phyloP scores from a whole-genome alignment of 2,329 filamentous ascomycete genomes.

The Hymenoscyphus albidus region DNA sequence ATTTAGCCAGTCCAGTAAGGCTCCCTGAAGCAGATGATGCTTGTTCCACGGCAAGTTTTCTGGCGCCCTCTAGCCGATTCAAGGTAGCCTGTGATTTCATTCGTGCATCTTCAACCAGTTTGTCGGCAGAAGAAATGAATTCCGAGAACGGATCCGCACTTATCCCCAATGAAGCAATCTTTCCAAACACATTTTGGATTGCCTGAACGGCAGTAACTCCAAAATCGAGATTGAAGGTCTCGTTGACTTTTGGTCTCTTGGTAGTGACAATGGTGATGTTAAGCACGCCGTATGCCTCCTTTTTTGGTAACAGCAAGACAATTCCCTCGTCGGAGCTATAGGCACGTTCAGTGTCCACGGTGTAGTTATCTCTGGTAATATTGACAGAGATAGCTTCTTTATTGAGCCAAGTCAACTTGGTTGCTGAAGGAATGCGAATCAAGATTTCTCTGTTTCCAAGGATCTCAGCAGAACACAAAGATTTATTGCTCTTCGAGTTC shows the following conservation, averaged over 20 bases:
- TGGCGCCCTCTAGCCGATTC: constrained; percentile 22
- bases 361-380: constrained; percentile 46
- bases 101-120: constrained; percentile 24
- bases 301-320: constrained; percentile 44
- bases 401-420: constrained; percentile 52
- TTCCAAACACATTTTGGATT: constrained; percentile 27
- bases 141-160: constrained; percentile 16
- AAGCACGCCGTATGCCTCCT: constrained; percentile 55
- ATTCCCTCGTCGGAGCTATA: constrained; percentile 35
- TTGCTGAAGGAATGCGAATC: constrained; percentile 48
- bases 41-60: constrained; percentile 25
- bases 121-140: constrained; percentile 21
- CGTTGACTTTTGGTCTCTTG: constrained; percentile 56
- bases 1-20: constrained; percentile 26
- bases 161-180: constrained; percentile 18
- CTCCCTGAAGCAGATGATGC: constrained; percentile 19
- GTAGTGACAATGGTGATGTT: constrained; percentile 56
- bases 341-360: constrained; percentile 45
- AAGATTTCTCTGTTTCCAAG: constrained; percentile 49
- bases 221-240: constrained; percentile 59
- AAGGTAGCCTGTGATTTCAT: constrained; percentile 22
- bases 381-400: constrained; percentile 55
- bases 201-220: constrained; percentile 36
- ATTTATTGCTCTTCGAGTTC: constrained; percentile 25
- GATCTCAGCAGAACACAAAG: constrained; percentile 45